Percentiles rank a stretch among this genome's conserved stretches.
Evolutionary conservation across 2,329 filamentous ascomycete species (phyloP).

Genomic region (Claviceps spartinae): DNA sequence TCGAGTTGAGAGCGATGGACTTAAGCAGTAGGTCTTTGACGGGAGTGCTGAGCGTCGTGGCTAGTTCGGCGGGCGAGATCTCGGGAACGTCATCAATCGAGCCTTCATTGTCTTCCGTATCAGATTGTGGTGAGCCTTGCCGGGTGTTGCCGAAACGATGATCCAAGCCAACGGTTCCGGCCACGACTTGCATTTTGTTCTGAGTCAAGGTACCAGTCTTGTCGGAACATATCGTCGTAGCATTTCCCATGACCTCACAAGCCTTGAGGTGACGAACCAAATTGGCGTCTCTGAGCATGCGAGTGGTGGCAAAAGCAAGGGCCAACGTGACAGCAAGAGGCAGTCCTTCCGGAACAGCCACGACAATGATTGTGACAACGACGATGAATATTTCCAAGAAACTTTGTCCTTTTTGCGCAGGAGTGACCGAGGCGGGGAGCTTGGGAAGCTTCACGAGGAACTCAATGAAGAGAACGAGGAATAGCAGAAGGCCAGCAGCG

Average conservation of each 20-base stretch:
- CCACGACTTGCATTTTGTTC: constrained; percentile 56
- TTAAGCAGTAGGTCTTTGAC: constrained; percentile 42
- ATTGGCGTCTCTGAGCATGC: constrained; percentile 68
- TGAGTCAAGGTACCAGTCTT: constrained; percentile 56
- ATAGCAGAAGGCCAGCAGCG: constrained; percentile 63
- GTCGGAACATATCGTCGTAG: constrained; percentile 56
- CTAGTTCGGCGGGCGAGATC: constrained; percentile 32
- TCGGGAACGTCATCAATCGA: constrained; percentile 20
- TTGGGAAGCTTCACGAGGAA: constrained; percentile 58
- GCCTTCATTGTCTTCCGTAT: constrained; percentile 13
- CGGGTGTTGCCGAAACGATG: constrained; percentile 38
- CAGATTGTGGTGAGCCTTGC: constrained; percentile 11
- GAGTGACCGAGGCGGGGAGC: constrained; percentile 30
- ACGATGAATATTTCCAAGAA: constrained; percentile 68
- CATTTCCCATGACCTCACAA: constrained; percentile 72
- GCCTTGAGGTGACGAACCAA: constrained; percentile 63
- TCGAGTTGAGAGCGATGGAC: constrained; percentile 54
- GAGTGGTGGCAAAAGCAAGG: constrained; percentile 61
- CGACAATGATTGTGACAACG: constrained; percentile 67
- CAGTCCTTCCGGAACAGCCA: constrained; percentile 65
- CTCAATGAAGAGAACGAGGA: constrained; percentile 74
- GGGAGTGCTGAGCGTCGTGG: constrained; percentile 28
- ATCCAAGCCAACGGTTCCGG: constrained; percentile 42
- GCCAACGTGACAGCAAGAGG: constrained; percentile 67
- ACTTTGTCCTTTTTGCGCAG: constrained; percentile 64